phyloP scores from a whole-genome alignment of 2,329 filamentous ascomycete genomes.

The Trichoderma sp. region DNA sequence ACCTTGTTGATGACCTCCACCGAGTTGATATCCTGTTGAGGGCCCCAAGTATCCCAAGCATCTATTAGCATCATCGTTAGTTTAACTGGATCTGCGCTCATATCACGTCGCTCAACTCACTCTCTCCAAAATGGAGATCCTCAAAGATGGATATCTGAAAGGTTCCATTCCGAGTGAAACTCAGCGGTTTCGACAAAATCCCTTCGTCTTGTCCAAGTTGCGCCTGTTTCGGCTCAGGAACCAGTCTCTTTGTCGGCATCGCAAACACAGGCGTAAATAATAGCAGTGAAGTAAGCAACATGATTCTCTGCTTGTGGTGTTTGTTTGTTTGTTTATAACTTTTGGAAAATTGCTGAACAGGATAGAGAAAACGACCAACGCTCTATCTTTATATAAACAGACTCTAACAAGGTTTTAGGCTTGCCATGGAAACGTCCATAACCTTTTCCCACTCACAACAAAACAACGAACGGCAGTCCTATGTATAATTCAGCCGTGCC shows the following conservation, averaged over 20 bases:
- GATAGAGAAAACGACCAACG: not conserved
- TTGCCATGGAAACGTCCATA: not conserved
- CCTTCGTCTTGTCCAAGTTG: not conserved
- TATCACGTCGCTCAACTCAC: conserved; percentile 36
- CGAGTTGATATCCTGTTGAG: conserved; percentile 56
- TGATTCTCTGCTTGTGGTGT: not conserved
- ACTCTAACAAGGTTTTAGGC: not conserved
- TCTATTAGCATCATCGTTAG: conserved; percentile 30
- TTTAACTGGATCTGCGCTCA: not conserved
- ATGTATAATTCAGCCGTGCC: not conserved
- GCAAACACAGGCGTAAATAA: not conserved
- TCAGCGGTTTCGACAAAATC: conserved; percentile 19
- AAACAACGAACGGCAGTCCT: not conserved
- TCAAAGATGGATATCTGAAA: conserved; percentile 62
- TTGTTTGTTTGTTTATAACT: not conserved
- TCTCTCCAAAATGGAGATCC: conserved; percentile 71
- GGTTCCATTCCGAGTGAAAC: conserved; percentile 43
- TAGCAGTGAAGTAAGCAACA: not conserved
- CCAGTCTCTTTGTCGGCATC: not conserved
- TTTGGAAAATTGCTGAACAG: not conserved
- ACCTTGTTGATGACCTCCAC: conserved; percentile 56
- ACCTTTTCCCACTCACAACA: not conserved
- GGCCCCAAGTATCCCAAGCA: conserved; percentile 44
- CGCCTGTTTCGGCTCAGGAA: not conserved
- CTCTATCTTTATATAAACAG: not conserved